These are phyloP conservation scores for Grosmannia serpens DNA, from an alignment of 2,329 filamentous ascomycete species.

Conservation along the genomic window DNA sequence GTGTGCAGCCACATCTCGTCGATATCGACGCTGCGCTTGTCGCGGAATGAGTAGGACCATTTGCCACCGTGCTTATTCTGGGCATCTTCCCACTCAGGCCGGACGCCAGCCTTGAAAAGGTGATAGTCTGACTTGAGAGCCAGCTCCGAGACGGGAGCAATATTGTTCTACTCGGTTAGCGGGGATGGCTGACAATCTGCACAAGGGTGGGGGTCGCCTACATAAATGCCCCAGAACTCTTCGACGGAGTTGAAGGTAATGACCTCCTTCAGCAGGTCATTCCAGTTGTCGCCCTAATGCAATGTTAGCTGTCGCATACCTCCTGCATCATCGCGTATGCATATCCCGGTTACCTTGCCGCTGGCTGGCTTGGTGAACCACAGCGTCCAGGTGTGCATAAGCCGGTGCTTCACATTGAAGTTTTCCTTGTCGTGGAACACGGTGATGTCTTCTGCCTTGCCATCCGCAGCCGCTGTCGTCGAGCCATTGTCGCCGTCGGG, in stretches of 20 bases:
- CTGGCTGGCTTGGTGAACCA: constrained; percentile 99
- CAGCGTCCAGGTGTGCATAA: constrained; percentile 95
- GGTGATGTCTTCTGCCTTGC: constrained; percentile 60
- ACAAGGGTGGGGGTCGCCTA: constrained; percentile 38
- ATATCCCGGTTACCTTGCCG: constrained; percentile 62
- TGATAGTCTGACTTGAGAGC: constrained; percentile 98
- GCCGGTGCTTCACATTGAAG: constrained; percentile 98
- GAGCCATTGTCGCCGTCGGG: constrained; percentile 49
- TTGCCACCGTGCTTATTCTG: constrained; percentile 99
- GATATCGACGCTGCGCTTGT: constrained; percentile 83
- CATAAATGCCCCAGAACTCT: constrained; percentile 99
- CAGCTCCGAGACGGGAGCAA: constrained; percentile 88
- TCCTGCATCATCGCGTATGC: not conserved
- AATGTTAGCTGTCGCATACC: not conserved
- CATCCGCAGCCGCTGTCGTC: constrained; percentile 23
- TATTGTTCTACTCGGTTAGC: constrained; percentile 70
- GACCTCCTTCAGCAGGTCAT: constrained; percentile 93
- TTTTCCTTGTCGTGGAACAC: constrained; percentile 98
- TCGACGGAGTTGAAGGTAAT: constrained; percentile 98
- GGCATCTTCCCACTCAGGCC: constrained; percentile 95
- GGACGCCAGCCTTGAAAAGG: constrained; percentile 94
- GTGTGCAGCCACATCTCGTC: constrained; percentile 95
- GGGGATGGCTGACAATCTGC: not conserved
- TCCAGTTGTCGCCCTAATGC: constrained; percentile 87
- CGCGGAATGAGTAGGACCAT: constrained; percentile 97